Evolutionary conservation across 2,329 filamentous ascomycete genomes (phyloP).

Genomic region (Xylaria sp.): DNA sequence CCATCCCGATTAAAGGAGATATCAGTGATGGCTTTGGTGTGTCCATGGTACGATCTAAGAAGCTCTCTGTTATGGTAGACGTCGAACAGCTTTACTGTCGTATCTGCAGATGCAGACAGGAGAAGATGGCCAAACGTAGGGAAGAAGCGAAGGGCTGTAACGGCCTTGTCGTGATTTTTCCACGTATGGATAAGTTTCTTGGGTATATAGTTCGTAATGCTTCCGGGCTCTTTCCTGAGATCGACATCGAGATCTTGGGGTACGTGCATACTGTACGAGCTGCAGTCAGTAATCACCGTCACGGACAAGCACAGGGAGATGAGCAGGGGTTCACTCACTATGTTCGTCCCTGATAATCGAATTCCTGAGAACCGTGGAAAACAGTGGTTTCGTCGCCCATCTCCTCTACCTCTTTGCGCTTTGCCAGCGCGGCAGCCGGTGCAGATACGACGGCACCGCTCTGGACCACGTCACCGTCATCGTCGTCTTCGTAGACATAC

Average conservation of each 20-base stretch:
- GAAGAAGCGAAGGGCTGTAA: constrained; percentile 91
- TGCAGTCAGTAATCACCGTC: constrained; percentile 14
- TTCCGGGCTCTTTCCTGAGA: constrained; percentile 82
- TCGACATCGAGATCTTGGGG: constrained; percentile 91
- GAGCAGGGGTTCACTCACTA: constrained; percentile 60
- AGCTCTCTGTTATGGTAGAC: constrained; percentile 90
- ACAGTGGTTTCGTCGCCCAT: constrained; percentile 80
- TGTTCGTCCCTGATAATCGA: constrained; percentile 93
- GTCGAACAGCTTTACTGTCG: constrained; percentile 93
- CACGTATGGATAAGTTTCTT: constrained; percentile 94
- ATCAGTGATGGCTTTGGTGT: constrained; percentile 90
- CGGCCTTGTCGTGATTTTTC: constrained; percentile 85
- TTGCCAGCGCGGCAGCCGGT: constrained; percentile 64
- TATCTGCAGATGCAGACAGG: constrained; percentile 89
- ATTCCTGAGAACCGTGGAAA: constrained; percentile 85
- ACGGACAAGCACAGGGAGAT: neutral
- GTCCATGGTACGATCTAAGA: constrained; percentile 89
- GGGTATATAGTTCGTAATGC: constrained; percentile 88
- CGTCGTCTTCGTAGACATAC: constrained; percentile 80
- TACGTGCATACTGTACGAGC: constrained; percentile 76
- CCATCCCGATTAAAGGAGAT: constrained; percentile 87
- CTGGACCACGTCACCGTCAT: constrained; percentile 69
- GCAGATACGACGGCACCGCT: constrained; percentile 71
- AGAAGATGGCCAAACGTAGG: constrained; percentile 88
- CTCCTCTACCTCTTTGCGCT: constrained; percentile 68